Evolutionary conservation across 1,284 basidiomycete species (phyloP).

Genomic region (Apiotrichum mycotoxinovorans): DNA sequence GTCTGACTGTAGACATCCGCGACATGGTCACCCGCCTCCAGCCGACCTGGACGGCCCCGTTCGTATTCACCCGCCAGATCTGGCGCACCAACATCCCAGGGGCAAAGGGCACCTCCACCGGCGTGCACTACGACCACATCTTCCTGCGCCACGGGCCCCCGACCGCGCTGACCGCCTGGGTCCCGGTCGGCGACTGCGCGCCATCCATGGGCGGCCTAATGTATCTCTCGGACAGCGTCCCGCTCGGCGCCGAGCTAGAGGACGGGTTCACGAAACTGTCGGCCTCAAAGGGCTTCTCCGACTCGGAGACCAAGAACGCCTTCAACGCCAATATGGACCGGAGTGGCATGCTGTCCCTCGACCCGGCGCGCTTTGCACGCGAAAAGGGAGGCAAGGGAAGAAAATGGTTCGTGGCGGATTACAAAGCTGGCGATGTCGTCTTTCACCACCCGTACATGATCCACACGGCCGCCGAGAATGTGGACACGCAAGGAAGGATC

Average conservation of each 20-base stretch:
- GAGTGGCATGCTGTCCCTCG: not conserved
- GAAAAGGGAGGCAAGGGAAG: not conserved
- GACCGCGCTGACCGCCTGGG: conserved; percentile 29
- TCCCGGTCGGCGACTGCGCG: conserved; percentile 27
- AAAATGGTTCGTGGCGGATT: conserved; percentile 17
- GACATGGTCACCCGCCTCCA: conserved; percentile 12
- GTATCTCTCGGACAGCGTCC: conserved; percentile 25
- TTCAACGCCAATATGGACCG: conserved; percentile 24
- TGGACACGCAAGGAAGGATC: conserved; percentile 6
- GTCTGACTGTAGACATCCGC: conserved; percentile 11
- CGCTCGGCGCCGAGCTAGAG: conserved; percentile 20
- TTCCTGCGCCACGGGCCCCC: conserved; percentile 27
- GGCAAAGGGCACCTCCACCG: conserved; percentile 13
- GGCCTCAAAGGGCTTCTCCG: conserved; percentile 5
- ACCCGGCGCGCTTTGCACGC: conserved; percentile 2
- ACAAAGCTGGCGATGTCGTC: conserved; percentile 19
- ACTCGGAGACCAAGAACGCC: conserved; percentile 18
- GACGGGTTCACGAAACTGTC: conserved; percentile 16
- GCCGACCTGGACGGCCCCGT: conserved; percentile 14
- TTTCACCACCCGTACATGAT: conserved; percentile 17
- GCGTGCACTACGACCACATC: conserved; percentile 26
- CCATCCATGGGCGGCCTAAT: conserved; percentile 26
- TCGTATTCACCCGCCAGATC: conserved; percentile 21
- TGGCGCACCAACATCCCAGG: conserved; percentile 21
- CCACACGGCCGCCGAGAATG: conserved; percentile 3